Evolutionary conservation across 2,329 filamentous ascomycete species (phyloP), one percentile per base, ranked within the genome.

Genomic region (Hypoxylon sp.): DNA sequence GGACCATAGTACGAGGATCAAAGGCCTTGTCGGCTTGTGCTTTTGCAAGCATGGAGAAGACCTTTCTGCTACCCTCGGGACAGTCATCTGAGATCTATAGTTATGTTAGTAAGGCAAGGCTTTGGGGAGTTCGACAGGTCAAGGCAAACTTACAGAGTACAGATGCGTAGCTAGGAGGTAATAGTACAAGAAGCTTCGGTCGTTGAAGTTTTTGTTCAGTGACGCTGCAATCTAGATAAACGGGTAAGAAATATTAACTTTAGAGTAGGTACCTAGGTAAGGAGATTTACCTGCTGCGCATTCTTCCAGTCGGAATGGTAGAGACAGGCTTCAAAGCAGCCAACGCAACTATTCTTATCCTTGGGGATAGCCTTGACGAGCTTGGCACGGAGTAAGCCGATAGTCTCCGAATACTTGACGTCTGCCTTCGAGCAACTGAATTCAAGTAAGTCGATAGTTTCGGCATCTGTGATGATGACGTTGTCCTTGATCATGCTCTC

Each of bases 271-370:
- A 22, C 7, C 7, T 50, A 11, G 2, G n/a, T 10, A 22, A 13
- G 7, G 51, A 41, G 3, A 19, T 28, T 62, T 74, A 86, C 84
- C 77, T 86, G 83, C 72, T 88, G 85, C 1, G 85, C 84, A 69
- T 84, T 85, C 59, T 79, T 77, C 56, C 87, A 78, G 67, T 88
- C 86, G 79, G 83, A 85, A 54, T 84, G 78, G 63, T 82, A 74
- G 56, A 87, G 69, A 66, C 85, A 88, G 7, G 82, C 80, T 67
- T 84, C 80, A 46, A 87, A 75, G 60, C 82, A 86, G 44, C 77
- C 77, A 7, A 78, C 75, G 4, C 75, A 80, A 17, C 72, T 71
- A 28, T 70, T 72, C 64, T 78, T 81, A 59, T 82, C 79, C 68
- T 81, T 82, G 10, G 84, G 80, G n/a, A 79, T 75, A 7, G 82